These are phyloP conservation scores for Aspergillus terreus DNA, from an alignment of 2,329 filamentous ascomycete genomes.

Conservation along the genomic window DNA sequence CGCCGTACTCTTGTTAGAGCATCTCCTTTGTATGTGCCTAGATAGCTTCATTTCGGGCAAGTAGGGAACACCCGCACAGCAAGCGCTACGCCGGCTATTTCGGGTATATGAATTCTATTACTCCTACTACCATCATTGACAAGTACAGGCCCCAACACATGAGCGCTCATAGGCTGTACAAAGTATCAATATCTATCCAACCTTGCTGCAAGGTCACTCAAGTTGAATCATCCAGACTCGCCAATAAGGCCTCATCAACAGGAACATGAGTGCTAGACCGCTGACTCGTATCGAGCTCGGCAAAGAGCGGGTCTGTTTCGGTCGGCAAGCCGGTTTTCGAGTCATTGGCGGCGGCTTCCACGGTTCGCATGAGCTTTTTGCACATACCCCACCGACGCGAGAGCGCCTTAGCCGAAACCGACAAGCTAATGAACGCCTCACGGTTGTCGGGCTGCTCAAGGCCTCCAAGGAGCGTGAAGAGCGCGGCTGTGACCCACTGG, in stretches of 20 bases:
- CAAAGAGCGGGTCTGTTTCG: slow-evolving; percentile 21
- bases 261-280: background rate
- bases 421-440: slow-evolving; percentile 24
- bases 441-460: slow-evolving; percentile 19
- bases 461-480: slow-evolving; percentile 24
- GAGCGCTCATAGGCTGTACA: no score
- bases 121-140: no score
- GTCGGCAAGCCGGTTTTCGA: slow-evolving; percentile 16
- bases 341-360: slow-evolving; percentile 20
- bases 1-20: no score
- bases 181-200: no score
- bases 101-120: no score
- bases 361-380: slow-evolving; percentile 2
- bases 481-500: slow-evolving; percentile 26
- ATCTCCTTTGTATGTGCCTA: no score
- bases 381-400: slow-evolving; percentile 21
- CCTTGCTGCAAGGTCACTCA: no score
- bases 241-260: background rate
- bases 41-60: no score
- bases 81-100: no score
- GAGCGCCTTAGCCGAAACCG: slow-evolving; percentile 19
- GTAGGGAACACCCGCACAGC: no score
- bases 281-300: slow-evolving; percentile 5
- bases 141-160: no score
- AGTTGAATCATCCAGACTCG: background rate